Evolutionary conservation across 495 filamentous ascomycete genomes (phyloP), one percentile per base, ranked within the genome.

Genomic region (Rostrohypoxylon terebratum): DNA sequence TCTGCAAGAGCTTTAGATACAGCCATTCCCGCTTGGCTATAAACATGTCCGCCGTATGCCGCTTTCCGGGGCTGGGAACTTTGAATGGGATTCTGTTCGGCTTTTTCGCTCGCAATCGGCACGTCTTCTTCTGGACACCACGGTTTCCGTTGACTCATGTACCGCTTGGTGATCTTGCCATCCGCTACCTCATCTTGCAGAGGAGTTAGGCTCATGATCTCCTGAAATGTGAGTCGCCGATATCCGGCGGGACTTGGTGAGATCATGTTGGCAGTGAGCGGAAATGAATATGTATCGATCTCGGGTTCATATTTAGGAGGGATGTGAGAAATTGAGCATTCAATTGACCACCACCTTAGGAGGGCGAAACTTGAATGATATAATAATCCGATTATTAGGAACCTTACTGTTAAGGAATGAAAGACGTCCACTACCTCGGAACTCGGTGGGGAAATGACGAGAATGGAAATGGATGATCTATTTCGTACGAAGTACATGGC

Each of bases 1-100:
- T 87, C 83, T 38, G 81, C 79, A 5, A 63, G 72, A 10, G 89
- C 84, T 13, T 85, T 83, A 4, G 85, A 87, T 11, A 87, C 90
- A 0, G 88, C 89, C 77, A 89, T 84, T 6, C 85, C 88, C 0
- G 88, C 83, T 71, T 93, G 91, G 2, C 87, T 86, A 68, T 89
- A 92, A 5, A 92, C 90, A 79, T 91, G 89, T 0, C 89, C 90
- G 7, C 91, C 91, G 72, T 83, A 91, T 10, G 86, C 84, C 1
- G 76, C 78, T 4, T 63, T 69, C 10, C 25, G 13, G 13, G 11
- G 25, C 2, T 2, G 18, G 25, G 36, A 59, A 18, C 20, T 55
- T 1, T n/a, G 34, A 18, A 25, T 36, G 45, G 63, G 36, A 1
- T 68, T 62, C 4, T 23, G 14, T 18, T 71, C 77, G 23, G 16